phyloP scores from a whole-genome alignment of 2,329 filamentous ascomycete genomes.

The Colletotrichum sidae region DNA sequence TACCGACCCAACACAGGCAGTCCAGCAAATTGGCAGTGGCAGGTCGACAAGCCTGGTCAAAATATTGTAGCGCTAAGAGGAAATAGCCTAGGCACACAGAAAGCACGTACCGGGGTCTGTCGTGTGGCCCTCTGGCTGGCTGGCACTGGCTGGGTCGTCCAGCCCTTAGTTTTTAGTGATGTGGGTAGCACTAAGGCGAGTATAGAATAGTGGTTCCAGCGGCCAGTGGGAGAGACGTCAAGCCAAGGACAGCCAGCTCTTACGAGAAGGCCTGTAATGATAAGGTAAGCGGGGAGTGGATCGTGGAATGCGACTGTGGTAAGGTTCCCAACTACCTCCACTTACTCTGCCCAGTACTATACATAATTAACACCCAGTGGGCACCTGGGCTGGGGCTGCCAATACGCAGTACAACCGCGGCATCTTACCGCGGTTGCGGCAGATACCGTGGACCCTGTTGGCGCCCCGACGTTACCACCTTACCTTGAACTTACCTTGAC shows the following conservation, averaged over 20 bases:
- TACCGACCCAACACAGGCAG: too few species aligned
- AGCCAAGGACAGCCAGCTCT: not conserved
- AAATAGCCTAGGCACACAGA: too few species aligned
- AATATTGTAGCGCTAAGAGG: too few species aligned
- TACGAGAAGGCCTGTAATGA: constrained; percentile 34
- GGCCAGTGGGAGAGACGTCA: too few species aligned
- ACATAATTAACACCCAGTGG: too few species aligned
- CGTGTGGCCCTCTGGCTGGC: not conserved
- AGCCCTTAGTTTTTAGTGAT: constrained; percentile 1
- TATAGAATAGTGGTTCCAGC: too few species aligned
- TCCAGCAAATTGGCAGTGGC: too few species aligned
- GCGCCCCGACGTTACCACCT: constrained; percentile 1
- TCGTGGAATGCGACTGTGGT: not conserved
- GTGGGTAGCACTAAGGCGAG: too few species aligned
- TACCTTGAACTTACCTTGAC: constrained; percentile 14
- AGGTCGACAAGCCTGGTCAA: too few species aligned
- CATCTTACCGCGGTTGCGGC: constrained; percentile 32
- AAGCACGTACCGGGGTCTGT: too few species aligned
- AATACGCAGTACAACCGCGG: constrained; percentile 24
- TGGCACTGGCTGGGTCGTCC: constrained; percentile 3
- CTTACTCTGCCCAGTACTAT: too few species aligned
- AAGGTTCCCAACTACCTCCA: too few species aligned
- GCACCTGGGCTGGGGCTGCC: not conserved
- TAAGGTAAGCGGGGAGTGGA: constrained; percentile 36
- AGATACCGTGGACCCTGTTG: constrained; percentile 20